Percentiles rank a stretch among this genome's conserved stretches.
phyloP scores from a whole-genome alignment of 129 eudicot species.

The Heracleum sosnowskyi region DNA sequence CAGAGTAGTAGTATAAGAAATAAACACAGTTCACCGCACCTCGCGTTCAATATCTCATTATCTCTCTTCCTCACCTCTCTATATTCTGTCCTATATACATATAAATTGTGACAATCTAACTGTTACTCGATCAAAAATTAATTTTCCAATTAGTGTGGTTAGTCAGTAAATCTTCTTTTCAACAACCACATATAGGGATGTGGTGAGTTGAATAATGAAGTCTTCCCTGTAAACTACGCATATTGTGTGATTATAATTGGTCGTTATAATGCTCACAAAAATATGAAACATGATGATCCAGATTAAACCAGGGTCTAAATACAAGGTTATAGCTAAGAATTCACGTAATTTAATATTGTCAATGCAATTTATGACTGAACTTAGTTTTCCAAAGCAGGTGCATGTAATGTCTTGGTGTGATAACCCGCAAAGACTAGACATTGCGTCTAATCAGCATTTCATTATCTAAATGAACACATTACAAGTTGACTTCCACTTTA shows the following conservation, averaged over 20 bases:
- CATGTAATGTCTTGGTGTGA: neutral
- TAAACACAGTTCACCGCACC: too few relatives aligned
- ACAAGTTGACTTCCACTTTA: neutral
- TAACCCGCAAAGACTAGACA: neutral
- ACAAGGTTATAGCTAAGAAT: neutral
- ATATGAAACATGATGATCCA: neutral
- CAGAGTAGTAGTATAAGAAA: too few relatives aligned
- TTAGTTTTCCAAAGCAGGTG: neutral
- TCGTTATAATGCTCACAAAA: neutral
- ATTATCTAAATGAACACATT: neutral
- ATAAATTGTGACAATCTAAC: neutral
- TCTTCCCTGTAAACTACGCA: neutral
- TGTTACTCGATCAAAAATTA: neutral
- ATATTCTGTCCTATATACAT: too few relatives aligned
- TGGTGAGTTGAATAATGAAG: neutral
- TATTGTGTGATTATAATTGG: neutral
- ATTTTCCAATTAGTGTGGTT: neutral
- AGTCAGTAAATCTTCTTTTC: neutral
- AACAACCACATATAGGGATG: neutral
- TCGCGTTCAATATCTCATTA: too few relatives aligned
- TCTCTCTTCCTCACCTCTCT: too few relatives aligned
- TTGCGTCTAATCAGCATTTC: neutral
- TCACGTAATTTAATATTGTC: neutral
- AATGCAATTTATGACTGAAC: too few relatives aligned
- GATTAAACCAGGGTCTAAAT: neutral